Evolutionary conservation across 352 stramenopile genomes (phyloP).

Genomic region (Pythium aquatile): DNA sequence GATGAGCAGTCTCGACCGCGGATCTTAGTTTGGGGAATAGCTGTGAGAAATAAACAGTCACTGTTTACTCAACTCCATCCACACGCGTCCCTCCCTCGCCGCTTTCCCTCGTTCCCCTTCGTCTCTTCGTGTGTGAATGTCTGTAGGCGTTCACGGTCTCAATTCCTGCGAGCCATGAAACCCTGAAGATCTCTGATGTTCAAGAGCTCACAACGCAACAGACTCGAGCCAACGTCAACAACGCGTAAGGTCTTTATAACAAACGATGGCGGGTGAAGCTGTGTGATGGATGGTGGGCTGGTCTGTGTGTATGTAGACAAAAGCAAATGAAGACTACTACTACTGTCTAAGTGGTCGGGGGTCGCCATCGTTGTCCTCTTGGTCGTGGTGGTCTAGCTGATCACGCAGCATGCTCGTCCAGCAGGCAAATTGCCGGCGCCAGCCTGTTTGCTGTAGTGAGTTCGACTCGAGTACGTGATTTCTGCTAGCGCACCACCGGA

Average conservation of each 20-base stretch:
- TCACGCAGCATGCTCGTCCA: constrained; percentile 40
- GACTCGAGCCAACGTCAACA: neutral
- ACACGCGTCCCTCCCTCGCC: neutral
- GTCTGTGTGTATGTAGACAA: neutral
- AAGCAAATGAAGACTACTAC: neutral
- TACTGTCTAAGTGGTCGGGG: neutral
- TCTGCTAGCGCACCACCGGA: constrained; percentile 50
- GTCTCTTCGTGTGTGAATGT: neutral
- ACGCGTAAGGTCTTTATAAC: constrained; percentile 2
- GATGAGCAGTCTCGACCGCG: constrained; percentile 30
- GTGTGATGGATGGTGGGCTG: neutral
- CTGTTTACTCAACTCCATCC: constrained; percentile 27
- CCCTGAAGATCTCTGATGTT: no score
- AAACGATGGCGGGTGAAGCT: neutral
- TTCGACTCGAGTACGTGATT: constrained; percentile 70
- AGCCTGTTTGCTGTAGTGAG: constrained; percentile 80
- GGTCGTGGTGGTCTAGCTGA: constrained; percentile 30
- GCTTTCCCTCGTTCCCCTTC: neutral
- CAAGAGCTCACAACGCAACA: neutral
- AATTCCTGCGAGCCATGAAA: no score
- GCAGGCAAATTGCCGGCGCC: constrained; percentile 31
- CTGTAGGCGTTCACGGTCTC: neutral
- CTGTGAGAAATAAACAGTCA: constrained; percentile 38
- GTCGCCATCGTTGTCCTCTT: neutral
- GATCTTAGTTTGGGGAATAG: constrained; percentile 32